Conservation (phyloP, 2,329 filamentous ascomycete species). For the Diaporthe eres region DNA sequence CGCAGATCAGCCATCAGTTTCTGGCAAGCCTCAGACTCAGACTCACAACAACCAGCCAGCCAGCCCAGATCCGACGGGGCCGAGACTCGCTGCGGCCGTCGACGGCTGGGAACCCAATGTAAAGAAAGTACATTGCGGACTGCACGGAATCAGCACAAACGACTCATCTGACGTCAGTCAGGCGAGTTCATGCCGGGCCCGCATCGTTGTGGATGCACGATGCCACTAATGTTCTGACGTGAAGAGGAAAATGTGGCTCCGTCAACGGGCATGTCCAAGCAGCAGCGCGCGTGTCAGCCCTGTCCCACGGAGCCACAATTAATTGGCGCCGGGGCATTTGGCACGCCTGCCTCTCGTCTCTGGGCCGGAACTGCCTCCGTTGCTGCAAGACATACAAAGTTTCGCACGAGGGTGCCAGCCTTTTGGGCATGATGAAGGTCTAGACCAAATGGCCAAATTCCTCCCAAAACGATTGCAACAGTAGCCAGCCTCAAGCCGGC, state of each 20-base stretch:
- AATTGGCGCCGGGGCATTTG: constrained; percentile 25
- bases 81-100: neutral
- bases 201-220: constrained; percentile 24
- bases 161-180: constrained; percentile 37
- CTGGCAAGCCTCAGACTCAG: constrained; percentile 27
- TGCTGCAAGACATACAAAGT: constrained; percentile 32
- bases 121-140: neutral
- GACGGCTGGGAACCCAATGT: neutral
- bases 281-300: constrained; percentile 36
- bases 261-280: constrained; percentile 23
- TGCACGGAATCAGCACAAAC: constrained; percentile 18
- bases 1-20: constrained; percentile 19
- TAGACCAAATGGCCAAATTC: constrained; percentile 1
- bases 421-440: constrained; percentile 5
- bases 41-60: neutral
- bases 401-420: constrained; percentile 23
- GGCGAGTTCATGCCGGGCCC: constrained; percentile 39
- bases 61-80: constrained; percentile 2
- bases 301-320: constrained; percentile 13
- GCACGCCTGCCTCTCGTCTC: constrained; percentile 22
- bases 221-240: constrained; percentile 31
- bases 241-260: constrained; percentile 21
- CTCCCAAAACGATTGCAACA: neutral
- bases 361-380: constrained; percentile 21
- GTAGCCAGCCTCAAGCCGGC: neutral